Conservation (phyloP, 208 protist species). For the Porcisia hertigi region DNA sequence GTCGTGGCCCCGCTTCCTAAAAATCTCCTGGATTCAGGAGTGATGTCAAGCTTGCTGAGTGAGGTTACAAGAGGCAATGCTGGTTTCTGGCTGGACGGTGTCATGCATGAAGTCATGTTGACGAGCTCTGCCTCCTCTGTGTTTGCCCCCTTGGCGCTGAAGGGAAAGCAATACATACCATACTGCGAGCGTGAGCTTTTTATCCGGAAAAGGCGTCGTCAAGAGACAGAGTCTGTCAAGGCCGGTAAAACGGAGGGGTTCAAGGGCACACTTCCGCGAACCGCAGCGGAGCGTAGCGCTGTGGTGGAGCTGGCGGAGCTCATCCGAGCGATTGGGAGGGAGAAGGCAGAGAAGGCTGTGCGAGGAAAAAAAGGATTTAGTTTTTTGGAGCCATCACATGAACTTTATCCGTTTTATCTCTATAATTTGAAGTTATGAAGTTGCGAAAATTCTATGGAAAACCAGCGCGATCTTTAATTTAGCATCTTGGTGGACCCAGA, state of each 20-base stretch:
- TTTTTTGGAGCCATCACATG: slow-evolving; percentile 70
- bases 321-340: slow-evolving; percentile 55
- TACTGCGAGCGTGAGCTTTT: slow-evolving; percentile 57
- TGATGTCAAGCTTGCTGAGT: slow-evolving; percentile 55
- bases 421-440: slow-evolving; percentile 37
- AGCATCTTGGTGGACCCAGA: neutral
- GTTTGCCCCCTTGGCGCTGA: slow-evolving; percentile 49
- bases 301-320: slow-evolving; percentile 74
- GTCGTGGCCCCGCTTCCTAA: slow-evolving; percentile 54
- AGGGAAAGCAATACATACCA: slow-evolving; percentile 41
- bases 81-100: slow-evolving; percentile 76
- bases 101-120: slow-evolving; percentile 44
- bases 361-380: slow-evolving; percentile 76
- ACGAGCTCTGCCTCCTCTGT: slow-evolving; percentile 47
- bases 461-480: slow-evolving; percentile 1
- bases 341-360: slow-evolving; percentile 71
- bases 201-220: slow-evolving; percentile 34
- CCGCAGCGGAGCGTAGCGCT: slow-evolving; percentile 52
- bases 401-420: slow-evolving; percentile 77
- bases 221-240: slow-evolving; percentile 25
- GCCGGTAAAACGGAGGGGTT: slow-evolving; percentile 34
- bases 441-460: slow-evolving; percentile 1
- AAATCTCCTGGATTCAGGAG: slow-evolving; percentile 54
- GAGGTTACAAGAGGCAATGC: slow-evolving; percentile 31
- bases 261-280: slow-evolving; percentile 38